These are phyloP conservation scores for Warburgia ugandensis DNA, from an alignment of 164 flowering plant species.

Conservation along the genomic window DNA sequence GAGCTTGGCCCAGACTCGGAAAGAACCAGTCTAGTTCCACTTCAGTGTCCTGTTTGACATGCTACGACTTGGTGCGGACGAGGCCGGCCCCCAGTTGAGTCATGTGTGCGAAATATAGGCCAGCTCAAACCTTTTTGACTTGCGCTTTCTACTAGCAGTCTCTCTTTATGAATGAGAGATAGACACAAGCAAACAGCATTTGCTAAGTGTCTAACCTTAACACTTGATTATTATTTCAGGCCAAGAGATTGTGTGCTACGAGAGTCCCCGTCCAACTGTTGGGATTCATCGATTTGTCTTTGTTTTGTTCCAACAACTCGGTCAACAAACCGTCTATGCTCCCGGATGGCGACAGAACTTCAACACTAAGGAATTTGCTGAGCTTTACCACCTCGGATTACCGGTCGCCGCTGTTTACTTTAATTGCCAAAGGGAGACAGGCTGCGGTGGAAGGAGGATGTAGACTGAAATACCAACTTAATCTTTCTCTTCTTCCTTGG, in stretches of 20 bases:
- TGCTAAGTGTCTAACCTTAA: neutral
- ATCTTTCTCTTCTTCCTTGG: too few relatives aligned
- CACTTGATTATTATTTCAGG: constrained; percentile 25
- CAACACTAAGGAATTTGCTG: constrained; percentile 61
- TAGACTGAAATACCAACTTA: too few relatives aligned
- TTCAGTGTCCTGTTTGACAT: too few relatives aligned
- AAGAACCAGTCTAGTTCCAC: too few relatives aligned
- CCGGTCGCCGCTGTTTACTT: constrained; percentile 68
- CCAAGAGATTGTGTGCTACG: constrained; percentile 57
- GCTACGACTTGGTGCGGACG: too few relatives aligned
- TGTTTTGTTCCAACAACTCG: constrained; percentile 54
- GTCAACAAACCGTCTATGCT: constrained; percentile 62
- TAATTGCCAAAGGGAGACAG: constrained; percentile 69
- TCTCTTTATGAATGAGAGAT: too few relatives aligned
- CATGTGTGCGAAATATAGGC: too few relatives aligned
- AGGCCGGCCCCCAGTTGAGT: too few relatives aligned
- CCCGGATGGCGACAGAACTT: constrained; percentile 83
- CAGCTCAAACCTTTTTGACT: too few relatives aligned
- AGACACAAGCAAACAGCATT: neutral
- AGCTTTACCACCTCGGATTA: constrained; percentile 58
- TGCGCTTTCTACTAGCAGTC: too few relatives aligned
- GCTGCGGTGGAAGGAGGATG: constrained; percentile 52
- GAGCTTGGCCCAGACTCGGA: too few relatives aligned
- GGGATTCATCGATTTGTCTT: constrained; percentile 66
- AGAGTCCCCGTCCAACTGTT: constrained; percentile 51